Conservation (phyloP, 208 protist species). For the Phytomonas sp. region DNA sequence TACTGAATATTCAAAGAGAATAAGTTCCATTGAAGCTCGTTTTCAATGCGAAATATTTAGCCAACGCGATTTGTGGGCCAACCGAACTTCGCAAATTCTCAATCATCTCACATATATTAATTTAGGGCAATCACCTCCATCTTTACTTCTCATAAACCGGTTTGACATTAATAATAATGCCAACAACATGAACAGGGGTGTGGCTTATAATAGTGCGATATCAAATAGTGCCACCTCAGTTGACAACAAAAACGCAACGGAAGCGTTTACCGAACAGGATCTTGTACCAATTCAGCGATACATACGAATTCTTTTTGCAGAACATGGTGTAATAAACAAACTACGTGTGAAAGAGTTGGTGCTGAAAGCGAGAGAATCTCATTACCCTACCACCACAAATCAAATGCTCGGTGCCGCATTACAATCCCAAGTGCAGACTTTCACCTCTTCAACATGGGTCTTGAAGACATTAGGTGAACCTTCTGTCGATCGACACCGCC, state of each 20-base stretch:
- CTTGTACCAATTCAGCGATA: slow-evolving; percentile 45
- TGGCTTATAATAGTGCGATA: background rate
- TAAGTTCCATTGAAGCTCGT: slow-evolving; percentile 18
- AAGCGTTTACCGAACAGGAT: slow-evolving; percentile 9
- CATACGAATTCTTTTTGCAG: slow-evolving; percentile 63
- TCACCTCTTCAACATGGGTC: slow-evolving; percentile 77
- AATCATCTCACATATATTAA: slow-evolving; percentile 41
- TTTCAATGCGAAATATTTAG: slow-evolving; percentile 37
- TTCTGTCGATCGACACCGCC: slow-evolving; percentile 59
- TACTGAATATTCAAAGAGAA: slow-evolving; percentile 6
- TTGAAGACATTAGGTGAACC: slow-evolving; percentile 56
- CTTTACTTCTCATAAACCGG: slow-evolving; percentile 21
- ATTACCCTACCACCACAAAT: slow-evolving; percentile 66
- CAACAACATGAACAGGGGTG: background rate
- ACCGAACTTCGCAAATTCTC: slow-evolving; percentile 24
- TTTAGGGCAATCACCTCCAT: slow-evolving; percentile 20
- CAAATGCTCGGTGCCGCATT: slow-evolving; percentile 67
- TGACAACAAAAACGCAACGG: background rate
- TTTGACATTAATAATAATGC: slow-evolving; percentile 5
- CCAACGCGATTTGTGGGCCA: slow-evolving; percentile 45
- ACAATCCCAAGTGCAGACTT: slow-evolving; percentile 57
- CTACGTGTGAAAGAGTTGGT: slow-evolving; percentile 74
- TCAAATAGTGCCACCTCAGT: background rate
- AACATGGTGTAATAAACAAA: slow-evolving; percentile 82
- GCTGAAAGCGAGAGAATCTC: slow-evolving; percentile 37